Conservation (phyloP, 768 basidiomycete species). For the Asterophora lycoperdoides region DNA sequence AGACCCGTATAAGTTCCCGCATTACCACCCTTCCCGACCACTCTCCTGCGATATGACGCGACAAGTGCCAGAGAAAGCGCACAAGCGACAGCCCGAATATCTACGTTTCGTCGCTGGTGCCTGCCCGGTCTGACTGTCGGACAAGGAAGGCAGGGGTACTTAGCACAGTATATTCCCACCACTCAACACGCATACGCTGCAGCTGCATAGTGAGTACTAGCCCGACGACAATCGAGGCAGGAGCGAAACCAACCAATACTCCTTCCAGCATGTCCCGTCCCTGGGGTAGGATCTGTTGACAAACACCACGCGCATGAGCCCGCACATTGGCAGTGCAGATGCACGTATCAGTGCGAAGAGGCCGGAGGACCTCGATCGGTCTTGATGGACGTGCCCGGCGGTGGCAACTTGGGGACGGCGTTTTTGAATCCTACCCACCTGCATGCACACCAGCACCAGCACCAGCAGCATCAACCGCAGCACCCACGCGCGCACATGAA, state of each 20-base stretch:
- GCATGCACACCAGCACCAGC: slow-evolving; percentile 6
- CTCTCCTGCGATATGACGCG: slow-evolving; percentile 48
- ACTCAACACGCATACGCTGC: slow-evolving; percentile 35
- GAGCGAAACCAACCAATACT: slow-evolving; percentile 57
- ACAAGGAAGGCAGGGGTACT: background rate
- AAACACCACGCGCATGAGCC: slow-evolving; percentile 14
- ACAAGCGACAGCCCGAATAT: slow-evolving; percentile 52
- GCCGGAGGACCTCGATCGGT: slow-evolving; percentile 46
- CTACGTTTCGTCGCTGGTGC: slow-evolving; percentile 59
- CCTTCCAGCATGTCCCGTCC: too few species aligned
- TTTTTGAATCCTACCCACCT: slow-evolving; percentile 21
- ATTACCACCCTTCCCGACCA: slow-evolving; percentile 47
- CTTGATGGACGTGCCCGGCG: too few species aligned
- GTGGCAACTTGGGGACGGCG: slow-evolving; percentile 16
- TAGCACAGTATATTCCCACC: slow-evolving; percentile 26
- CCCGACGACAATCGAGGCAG: slow-evolving; percentile 27
- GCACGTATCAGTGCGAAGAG: slow-evolving; percentile 44
- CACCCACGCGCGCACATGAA: background rate
- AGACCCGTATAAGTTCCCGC: background rate
- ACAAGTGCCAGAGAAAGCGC: too few species aligned
- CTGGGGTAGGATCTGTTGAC: slow-evolving; percentile 44
- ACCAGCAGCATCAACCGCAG: too few species aligned
- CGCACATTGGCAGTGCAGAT: too few species aligned
- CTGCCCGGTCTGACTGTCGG: slow-evolving; percentile 11
- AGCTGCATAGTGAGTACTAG: slow-evolving; percentile 39